phyloP scores from a whole-genome alignment of 805 yeast species.

The Wickerhamiella hasegawae region DNA sequence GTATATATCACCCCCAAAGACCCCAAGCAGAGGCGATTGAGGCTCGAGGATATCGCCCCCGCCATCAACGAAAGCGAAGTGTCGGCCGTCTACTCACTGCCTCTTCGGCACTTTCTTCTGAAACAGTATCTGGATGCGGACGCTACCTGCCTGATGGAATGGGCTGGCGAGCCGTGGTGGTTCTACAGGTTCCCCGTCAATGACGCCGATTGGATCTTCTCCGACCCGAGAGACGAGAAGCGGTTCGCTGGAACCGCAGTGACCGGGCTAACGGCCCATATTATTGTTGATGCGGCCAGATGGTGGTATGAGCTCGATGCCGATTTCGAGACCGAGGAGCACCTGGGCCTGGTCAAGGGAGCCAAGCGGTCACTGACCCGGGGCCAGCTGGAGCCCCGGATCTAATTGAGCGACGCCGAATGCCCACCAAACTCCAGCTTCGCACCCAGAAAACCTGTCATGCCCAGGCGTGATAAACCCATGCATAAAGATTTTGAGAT shows the following conservation, averaged over 20 bases:
- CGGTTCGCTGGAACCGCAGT: conserved; percentile 1
- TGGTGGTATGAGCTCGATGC: neutral
- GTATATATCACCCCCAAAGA: neutral
- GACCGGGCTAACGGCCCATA: conserved; percentile 8
- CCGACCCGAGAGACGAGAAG: neutral
- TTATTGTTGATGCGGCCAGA: conserved; percentile 8
- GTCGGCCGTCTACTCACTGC: conserved; percentile 5
- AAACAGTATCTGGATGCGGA: neutral
- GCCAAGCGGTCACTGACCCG: conserved; percentile 1
- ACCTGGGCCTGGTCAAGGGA: conserved; percentile 3
- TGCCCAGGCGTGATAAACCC: too few species aligned
- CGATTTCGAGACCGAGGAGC: conserved; percentile 1
- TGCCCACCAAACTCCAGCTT: too few species aligned
- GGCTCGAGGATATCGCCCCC: conserved; percentile 6
- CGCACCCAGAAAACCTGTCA: too few species aligned
- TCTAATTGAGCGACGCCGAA: too few species aligned
- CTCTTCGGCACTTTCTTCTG: conserved; percentile 3
- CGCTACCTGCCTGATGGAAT: neutral
- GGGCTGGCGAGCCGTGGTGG: conserved; percentile 6
- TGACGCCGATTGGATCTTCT: neutral
- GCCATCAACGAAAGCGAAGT: conserved; percentile 5
- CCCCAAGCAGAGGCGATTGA: conserved; percentile 1
- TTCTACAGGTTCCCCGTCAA: conserved; percentile 4
- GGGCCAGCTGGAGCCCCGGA: neutral
- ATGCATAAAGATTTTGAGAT: too few species aligned